A percentile compares a stretch with the other conserved stretches of the same genome.
phyloP scores from a whole-genome alignment of 805 yeast genomes.

The Clavispora fructus region DNA sequence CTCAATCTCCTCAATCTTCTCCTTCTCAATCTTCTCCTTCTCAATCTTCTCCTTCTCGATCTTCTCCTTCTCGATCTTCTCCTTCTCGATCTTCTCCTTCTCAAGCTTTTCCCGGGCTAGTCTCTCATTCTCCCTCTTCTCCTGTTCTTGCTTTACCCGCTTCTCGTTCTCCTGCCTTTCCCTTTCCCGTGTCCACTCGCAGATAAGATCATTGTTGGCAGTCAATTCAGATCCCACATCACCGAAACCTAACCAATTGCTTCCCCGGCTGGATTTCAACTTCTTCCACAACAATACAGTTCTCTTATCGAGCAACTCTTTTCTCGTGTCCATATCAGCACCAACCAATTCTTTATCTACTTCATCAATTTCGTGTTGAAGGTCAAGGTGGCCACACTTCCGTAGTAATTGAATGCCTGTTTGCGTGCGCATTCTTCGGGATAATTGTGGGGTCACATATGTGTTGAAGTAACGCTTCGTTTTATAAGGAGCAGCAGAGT shows the following conservation, averaged over 20 bases:
- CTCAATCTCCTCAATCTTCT: conserved; percentile 1
- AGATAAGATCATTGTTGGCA: conserved; percentile 1
- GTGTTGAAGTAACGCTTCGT: conserved; percentile 35
- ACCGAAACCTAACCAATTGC: conserved; percentile 8
- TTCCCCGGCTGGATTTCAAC: conserved; percentile 12
- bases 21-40: conserved; percentile 3
- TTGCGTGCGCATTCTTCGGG: conserved; percentile 33
- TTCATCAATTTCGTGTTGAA: not conserved
- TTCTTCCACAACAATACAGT: conserved; percentile 31
- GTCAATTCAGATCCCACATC: conserved; percentile 1
- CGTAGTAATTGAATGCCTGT: conserved; percentile 26
- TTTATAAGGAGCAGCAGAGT: conserved; percentile 23
- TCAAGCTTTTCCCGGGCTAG: conserved; percentile 1
- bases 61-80: conserved; percentile 1
- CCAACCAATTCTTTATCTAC: not conserved
- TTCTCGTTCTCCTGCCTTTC: conserved; percentile 2
- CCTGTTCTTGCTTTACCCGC: not conserved
- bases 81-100: conserved; percentile 1
- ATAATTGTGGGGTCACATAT: conserved; percentile 39
- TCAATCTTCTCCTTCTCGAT: conserved; percentile 4
- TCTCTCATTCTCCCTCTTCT: conserved; percentile 2
- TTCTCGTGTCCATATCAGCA: not conserved
- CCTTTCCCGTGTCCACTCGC: conserved; percentile 4
- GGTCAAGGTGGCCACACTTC: not conserved
- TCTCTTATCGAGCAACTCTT: conserved; percentile 19